Conservation (phyloP, 257 asterid species). For the Solanum lycopersicoides region DNA sequence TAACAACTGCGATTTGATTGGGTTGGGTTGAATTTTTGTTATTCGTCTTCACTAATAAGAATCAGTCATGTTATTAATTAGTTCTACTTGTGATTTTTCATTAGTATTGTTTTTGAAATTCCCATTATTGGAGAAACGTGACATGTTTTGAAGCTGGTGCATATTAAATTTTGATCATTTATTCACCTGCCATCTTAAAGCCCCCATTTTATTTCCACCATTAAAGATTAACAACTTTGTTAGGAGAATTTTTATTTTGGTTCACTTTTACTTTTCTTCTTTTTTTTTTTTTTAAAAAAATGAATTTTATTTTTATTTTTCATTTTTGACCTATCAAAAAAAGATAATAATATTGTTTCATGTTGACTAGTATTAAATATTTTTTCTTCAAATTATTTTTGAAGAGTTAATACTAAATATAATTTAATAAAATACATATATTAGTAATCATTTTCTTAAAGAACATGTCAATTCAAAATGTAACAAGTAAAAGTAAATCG, state of each 20-base stretch:
- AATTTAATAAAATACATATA: too few relatives aligned
- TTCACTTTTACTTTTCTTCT: too few relatives aligned
- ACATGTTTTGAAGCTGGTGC: background rate
- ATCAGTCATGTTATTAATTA: background rate
- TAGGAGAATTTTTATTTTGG: too few relatives aligned
- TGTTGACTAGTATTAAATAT: too few relatives aligned
- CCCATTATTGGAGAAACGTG: background rate
- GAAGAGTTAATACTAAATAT: too few relatives aligned
- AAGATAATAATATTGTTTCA: too few relatives aligned
- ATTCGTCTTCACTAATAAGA: background rate
- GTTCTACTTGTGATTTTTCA: background rate
- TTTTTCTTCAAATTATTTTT: too few relatives aligned
- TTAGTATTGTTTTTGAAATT: background rate
- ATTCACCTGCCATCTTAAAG: background rate
- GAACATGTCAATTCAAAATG: too few relatives aligned
- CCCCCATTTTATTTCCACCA: background rate
- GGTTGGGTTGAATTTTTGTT: background rate
- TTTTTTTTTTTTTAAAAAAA: too few relatives aligned
- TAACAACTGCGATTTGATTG: background rate
- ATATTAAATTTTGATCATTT: background rate
- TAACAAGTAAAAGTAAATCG: accelerated
- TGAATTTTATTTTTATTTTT: too few relatives aligned
- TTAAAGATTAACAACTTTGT: background rate
- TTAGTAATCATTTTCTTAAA: too few relatives aligned
- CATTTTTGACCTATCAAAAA: too few relatives aligned